A percentile compares a stretch with the other conserved stretches of the same genome.
These are phyloP conservation scores for Alternaria arbusti DNA, from an alignment of 2,329 filamentous ascomycete genomes.

Conservation along the genomic window DNA sequence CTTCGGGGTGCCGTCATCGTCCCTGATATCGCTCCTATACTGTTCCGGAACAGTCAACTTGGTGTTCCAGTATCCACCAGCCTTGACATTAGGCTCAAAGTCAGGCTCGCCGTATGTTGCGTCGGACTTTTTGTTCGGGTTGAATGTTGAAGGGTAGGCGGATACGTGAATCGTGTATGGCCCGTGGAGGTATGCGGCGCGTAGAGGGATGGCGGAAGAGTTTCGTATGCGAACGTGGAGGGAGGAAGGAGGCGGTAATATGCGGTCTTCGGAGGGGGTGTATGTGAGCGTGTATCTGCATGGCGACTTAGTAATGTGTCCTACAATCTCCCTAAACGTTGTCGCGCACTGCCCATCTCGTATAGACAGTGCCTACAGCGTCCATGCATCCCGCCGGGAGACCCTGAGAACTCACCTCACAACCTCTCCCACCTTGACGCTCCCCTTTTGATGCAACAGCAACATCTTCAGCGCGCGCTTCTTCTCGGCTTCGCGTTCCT, in stretches of 20 bases:
- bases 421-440: constrained; percentile 92
- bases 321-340: neutral
- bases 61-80: constrained; percentile 84
- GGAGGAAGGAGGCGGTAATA: constrained; percentile 81
- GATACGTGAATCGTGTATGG: constrained; percentile 90
- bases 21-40: constrained; percentile 60
- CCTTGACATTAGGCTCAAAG: constrained; percentile 96
- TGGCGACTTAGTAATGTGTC: constrained; percentile 1
- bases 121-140: constrained; percentile 79
- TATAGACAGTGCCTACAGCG: neutral
- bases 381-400: neutral
- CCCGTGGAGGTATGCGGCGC: constrained; percentile 94
- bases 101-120: constrained; percentile 79
- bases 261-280: constrained; percentile 84
- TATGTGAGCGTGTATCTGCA: constrained; percentile 82
- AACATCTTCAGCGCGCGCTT: constrained; percentile 68
- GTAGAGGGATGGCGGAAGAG: constrained; percentile 84
- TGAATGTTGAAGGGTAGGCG: constrained; percentile 82
- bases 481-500: constrained; percentile 41
- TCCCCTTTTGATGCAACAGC: constrained; percentile 87
- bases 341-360: neutral
- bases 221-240: constrained; percentile 91
- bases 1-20: constrained; percentile 47
- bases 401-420: constrained; percentile 65
- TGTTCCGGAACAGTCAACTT: constrained; percentile 80